Percentiles rank a stretch among this genome's conserved stretches.
These are phyloP conservation scores for Dictyostelium discoideum DNA, from an alignment of 78 protist species.

Conservation along the genomic window DNA sequence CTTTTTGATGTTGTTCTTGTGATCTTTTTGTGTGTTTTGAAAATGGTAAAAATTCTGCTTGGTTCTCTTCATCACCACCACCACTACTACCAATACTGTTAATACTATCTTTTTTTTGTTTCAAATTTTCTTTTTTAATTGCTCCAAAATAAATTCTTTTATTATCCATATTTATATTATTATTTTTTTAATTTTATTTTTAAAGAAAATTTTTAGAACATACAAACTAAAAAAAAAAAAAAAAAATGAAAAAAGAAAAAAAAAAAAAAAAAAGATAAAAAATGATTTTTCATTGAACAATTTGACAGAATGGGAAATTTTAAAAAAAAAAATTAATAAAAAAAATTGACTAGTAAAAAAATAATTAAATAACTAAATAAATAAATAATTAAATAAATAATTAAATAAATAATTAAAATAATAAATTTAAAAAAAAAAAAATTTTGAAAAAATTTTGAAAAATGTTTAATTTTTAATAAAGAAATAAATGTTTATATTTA, in stretches of 20 bases:
- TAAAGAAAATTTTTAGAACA: neutral
- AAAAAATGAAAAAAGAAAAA: neutral
- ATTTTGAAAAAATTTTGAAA: no score
- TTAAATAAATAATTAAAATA: no score
- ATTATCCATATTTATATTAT: neutral
- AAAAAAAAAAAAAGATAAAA: neutral
- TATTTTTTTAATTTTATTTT: neutral
- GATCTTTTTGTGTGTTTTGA: conserved; percentile 44
- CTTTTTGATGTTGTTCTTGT: conserved; percentile 27
- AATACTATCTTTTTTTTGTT: neutral
- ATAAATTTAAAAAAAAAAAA: no score
- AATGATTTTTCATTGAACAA: neutral
- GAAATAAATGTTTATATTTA: no score
- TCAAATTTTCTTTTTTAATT: conserved; percentile 7
- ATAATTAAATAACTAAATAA: no score
- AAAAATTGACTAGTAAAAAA: no score
- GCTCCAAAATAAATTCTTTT: conserved; percentile 10
- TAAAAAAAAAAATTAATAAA: no score
- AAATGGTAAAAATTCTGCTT: conserved; percentile 51
- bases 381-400: no score
- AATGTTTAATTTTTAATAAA: no score
- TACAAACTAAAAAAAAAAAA: neutral
- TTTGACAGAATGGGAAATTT: neutral
- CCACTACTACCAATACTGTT: neutral
- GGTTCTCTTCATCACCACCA: neutral